Evolutionary conservation across 139 green algal species (phyloP).

Genomic region (Spirogloea muscicola): DNA sequence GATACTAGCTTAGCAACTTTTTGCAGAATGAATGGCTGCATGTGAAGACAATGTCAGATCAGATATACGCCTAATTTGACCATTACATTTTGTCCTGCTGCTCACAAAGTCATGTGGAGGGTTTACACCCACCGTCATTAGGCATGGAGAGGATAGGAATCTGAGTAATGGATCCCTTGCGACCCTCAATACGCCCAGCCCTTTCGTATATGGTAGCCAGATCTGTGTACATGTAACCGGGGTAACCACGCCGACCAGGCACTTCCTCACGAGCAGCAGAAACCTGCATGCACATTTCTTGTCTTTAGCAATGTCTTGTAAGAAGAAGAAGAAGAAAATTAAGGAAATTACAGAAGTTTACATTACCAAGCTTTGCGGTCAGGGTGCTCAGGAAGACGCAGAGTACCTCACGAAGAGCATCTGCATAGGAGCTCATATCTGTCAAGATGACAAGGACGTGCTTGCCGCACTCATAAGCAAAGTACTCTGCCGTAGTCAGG

Average conservation of each 20-base stretch:
- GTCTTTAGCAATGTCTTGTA: no score
- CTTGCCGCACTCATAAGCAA: slow-evolving; percentile 97
- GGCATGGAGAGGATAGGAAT: slow-evolving; percentile 99
- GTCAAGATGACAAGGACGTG: slow-evolving; percentile 99
- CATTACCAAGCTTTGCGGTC: no score
- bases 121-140: slow-evolving; percentile 93
- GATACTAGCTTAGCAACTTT: no score
- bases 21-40: no score
- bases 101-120: no score
- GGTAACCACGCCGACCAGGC: slow-evolving; percentile 94
- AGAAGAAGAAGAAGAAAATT: no score
- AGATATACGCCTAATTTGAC: no score
- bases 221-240: slow-evolving; percentile 95
- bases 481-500: slow-evolving; percentile 96
- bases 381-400: no score
- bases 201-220: slow-evolving; percentile 99
- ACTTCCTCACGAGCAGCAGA: slow-evolving; percentile 97
- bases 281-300: no score
- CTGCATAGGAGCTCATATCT: slow-evolving; percentile 98
- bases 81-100: no score
- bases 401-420: slow-evolving; percentile 93
- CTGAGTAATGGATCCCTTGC: slow-evolving; percentile 95
- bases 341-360: no score
- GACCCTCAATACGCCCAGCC: slow-evolving; percentile 91
- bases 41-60: no score